Percentiles rank a stretch among this genome's conserved stretches.
Evolutionary conservation across 352 stramenopile genomes (phyloP).

Genomic region (Blastocystis sp.): DNA sequence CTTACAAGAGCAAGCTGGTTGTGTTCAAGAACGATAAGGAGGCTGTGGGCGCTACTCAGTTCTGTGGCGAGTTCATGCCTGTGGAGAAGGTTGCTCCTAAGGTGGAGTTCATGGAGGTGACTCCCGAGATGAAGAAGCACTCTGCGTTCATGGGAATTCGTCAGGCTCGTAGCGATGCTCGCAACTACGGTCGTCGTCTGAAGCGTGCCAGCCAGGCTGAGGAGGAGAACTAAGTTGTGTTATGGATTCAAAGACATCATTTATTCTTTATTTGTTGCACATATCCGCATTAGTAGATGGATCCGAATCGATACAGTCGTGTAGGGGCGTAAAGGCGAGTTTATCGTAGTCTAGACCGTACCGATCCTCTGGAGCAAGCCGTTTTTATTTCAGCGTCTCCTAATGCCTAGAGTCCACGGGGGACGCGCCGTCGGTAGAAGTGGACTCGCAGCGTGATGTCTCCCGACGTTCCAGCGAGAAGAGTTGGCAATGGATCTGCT

Average conservation of each 20-base stretch:
- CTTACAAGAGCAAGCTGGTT: constrained; percentile 28
- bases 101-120: neutral
- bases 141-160: constrained; percentile 1
- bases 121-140: neutral
- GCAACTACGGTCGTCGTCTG: constrained; percentile 5
- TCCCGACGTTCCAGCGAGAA: neutral
- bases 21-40: neutral
- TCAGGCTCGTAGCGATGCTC: constrained; percentile 54
- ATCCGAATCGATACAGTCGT: neutral
- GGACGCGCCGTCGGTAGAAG: neutral
- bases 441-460: neutral
- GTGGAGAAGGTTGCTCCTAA: neutral
- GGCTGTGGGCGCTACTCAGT: neutral
- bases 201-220: constrained; percentile 29
- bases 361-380: too few relatives aligned
- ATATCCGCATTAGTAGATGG: neutral
- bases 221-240: constrained; percentile 11
- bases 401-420: too few relatives aligned
- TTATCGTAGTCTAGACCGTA: neutral
- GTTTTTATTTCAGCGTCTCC: too few relatives aligned
- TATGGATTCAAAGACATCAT: constrained; percentile 23
- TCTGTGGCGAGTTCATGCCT: neutral
- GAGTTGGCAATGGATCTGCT: neutral
- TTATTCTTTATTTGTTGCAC: constrained; percentile 36
- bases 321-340: neutral